Evolutionary conservation across 2,329 filamentous ascomycete genomes (phyloP).

Genomic region (Sodiomyces alkalinus): DNA sequence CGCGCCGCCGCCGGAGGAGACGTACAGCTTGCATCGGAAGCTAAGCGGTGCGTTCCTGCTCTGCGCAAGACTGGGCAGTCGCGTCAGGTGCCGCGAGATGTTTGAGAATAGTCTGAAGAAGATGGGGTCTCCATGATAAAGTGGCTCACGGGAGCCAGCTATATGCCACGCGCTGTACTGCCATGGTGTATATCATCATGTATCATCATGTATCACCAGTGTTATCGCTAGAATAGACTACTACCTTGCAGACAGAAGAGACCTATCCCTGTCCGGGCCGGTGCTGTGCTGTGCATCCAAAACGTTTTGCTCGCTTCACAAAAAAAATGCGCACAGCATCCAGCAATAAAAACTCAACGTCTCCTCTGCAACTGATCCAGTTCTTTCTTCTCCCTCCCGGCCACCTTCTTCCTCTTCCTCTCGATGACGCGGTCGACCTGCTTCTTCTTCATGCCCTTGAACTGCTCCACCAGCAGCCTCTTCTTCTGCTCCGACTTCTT

Average conservation of each 20-base stretch:
- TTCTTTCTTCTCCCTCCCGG: slow-evolving; percentile 69
- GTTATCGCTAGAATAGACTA: no score
- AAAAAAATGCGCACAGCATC: slow-evolving; percentile 2
- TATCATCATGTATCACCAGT: no score
- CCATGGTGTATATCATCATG: no score
- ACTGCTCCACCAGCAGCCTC: slow-evolving; percentile 63
- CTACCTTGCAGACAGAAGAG: no score
- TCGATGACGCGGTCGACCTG: slow-evolving; percentile 77
- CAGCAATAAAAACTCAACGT: no score
- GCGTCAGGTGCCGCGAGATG: slow-evolving; percentile 65
- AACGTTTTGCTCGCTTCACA: no score
- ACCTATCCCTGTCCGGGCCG: no score
- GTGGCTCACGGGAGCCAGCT: no score
- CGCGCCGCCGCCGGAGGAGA: slow-evolving; percentile 89
- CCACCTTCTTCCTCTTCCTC: slow-evolving; percentile 77
- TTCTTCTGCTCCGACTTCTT: slow-evolving; percentile 91
- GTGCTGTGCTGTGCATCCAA: no score
- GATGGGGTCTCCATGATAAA: no score
- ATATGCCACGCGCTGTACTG: no score
- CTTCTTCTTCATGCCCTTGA: slow-evolving; percentile 68
- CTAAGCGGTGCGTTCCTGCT: slow-evolving; percentile 88
- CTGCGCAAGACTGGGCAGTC: slow-evolving; percentile 73
- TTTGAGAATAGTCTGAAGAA: slow-evolving; percentile 46
- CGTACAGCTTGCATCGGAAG: slow-evolving; percentile 89
- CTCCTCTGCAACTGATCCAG: slow-evolving; percentile 29